Conservation (phyloP, 805 yeast species). For the Kodamaea laetipori region DNA sequence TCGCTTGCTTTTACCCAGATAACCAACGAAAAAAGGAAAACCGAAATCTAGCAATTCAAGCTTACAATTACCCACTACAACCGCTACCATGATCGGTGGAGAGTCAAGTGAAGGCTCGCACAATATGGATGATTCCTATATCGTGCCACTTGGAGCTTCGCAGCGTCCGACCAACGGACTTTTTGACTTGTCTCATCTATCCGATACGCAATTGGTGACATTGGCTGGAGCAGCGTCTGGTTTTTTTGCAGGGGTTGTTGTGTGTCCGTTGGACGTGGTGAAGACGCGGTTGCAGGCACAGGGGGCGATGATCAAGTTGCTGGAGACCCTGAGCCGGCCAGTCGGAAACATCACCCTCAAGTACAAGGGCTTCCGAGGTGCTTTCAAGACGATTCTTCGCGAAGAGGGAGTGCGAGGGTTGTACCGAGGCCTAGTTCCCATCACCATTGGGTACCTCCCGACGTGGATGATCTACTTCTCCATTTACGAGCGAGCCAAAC, state of each 20-base stretch:
- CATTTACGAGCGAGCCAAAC: constrained; percentile 80
- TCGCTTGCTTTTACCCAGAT: too few species aligned
- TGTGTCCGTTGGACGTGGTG: constrained; percentile 94
- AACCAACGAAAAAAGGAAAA: too few species aligned
- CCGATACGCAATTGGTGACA: constrained; percentile 59
- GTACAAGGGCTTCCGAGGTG: constrained; percentile 62
- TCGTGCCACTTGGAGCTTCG: neutral
- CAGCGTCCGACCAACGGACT: neutral
- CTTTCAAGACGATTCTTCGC: constrained; percentile 61
- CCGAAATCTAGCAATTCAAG: too few species aligned
- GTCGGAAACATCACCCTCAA: constrained; percentile 26
- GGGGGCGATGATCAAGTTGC: constrained; percentile 46
- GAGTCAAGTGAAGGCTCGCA: neutral
- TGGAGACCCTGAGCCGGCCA: constrained; percentile 15
- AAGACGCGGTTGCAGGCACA: constrained; percentile 94
- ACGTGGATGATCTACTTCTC: constrained; percentile 97
- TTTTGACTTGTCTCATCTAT: constrained; percentile 3
- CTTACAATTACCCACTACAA: too few species aligned
- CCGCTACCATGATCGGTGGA: constrained; percentile 2
- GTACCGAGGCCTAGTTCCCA: constrained; percentile 91
- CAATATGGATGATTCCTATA: neutral
- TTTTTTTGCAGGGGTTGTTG: constrained; percentile 81
- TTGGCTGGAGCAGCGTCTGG: constrained; percentile 94
- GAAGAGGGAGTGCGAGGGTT: constrained; percentile 86
- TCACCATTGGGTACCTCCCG: constrained; percentile 90